A percentile compares a stretch with the other conserved stretches of the same genome.
Conservation (phyloP, 176 grass and related monocot genomes). For the Carex cristatella region DNA sequence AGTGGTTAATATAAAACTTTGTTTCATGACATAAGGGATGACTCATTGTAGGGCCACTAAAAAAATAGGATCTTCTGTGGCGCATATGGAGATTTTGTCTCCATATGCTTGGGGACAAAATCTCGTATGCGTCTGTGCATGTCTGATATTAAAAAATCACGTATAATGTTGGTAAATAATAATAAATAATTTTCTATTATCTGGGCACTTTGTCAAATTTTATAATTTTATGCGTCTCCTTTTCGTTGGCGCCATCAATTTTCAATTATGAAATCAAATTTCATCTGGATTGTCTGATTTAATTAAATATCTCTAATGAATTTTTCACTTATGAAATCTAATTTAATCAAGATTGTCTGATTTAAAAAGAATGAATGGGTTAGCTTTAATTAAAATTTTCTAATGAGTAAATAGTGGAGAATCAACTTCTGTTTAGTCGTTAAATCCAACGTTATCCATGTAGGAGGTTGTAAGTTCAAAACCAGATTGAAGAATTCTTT, state of each 20-base stretch:
- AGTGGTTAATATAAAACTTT: constrained; percentile 1
- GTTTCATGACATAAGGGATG: constrained; percentile 16
- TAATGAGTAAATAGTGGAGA: no score
- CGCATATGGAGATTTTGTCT: no score
- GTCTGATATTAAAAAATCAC: not conserved
- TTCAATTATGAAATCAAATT: not conserved
- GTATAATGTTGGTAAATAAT: no score
- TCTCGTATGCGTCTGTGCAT: no score
- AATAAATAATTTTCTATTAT: not conserved
- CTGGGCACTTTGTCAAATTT: not conserved
- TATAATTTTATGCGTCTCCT: not conserved
- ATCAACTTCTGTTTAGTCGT: no score
- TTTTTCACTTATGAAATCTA: not conserved
- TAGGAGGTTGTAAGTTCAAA: no score
- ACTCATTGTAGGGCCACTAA: not conserved
- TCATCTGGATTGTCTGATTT: not conserved
- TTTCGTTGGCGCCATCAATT: not conserved
- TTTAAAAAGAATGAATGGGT: not conserved
- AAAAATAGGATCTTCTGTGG: not conserved
- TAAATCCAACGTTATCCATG: no score
- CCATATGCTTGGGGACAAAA: no score
- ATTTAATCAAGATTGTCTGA: not conserved
- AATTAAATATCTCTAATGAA: no score
- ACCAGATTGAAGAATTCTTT: no score
- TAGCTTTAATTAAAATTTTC: not conserved